Conservation (phyloP, 139 green algal species). For the Penium margaritaceum region DNA sequence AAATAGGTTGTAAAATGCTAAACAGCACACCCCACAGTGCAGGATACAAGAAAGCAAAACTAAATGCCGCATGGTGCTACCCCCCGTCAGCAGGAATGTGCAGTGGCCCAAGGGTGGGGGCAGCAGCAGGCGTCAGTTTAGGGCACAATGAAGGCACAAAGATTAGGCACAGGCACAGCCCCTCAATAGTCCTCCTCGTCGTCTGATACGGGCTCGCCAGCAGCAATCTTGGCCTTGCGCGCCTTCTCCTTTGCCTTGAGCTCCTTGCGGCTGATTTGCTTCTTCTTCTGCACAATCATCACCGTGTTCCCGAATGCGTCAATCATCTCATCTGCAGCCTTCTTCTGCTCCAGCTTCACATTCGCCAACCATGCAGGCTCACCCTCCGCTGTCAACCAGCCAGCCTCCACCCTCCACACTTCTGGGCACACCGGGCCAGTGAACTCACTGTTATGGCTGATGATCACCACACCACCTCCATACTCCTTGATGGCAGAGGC, state of each 20-base stretch:
- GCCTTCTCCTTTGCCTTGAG: constrained; percentile 39
- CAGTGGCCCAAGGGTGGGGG: too few species aligned
- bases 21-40: too few species aligned
- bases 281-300: constrained; percentile 36
- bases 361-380: constrained; percentile 13
- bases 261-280: constrained; percentile 40
- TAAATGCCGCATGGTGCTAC: too few species aligned
- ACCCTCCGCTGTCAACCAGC: constrained; percentile 13
- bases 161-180: too few species aligned
- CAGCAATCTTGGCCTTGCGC: constrained; percentile 9
- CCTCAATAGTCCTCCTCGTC: constrained; percentile 37
- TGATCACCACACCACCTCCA: constrained; percentile 64
- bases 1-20: too few species aligned
- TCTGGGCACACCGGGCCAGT: constrained; percentile 28
- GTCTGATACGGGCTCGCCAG: constrained; percentile 19
- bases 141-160: too few species aligned
- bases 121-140: too few species aligned
- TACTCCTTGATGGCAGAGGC: constrained; percentile 54
- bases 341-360: constrained; percentile 20
- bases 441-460: constrained; percentile 61
- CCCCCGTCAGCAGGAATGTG: too few species aligned
- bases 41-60: too few species aligned
- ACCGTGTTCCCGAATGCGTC: constrained; percentile 42
- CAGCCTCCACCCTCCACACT: constrained; percentile 22
- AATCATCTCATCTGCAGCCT: constrained; percentile 29